These are phyloP conservation scores for Ambrosia hybrid DNA, from an alignment of 140 eudicot species.

Conservation along the genomic window DNA sequence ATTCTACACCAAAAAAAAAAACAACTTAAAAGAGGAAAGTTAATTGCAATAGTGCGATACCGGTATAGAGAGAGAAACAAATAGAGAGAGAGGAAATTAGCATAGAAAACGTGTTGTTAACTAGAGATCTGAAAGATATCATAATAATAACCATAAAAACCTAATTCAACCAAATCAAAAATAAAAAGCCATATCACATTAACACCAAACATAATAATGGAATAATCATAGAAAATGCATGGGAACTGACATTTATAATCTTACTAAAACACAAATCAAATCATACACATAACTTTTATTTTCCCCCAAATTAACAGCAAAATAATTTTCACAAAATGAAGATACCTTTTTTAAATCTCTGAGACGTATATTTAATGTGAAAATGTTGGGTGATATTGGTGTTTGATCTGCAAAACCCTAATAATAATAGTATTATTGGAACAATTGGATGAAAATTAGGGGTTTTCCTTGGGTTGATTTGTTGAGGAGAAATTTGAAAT, in stretches of 20 bases:
- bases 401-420: slow-evolving; percentile 34
- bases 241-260: no score
- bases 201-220: no score
- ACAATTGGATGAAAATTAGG: slow-evolving; percentile 20
- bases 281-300: no score
- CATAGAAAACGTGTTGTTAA: slow-evolving; percentile 20
- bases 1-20: neutral
- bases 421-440: neutral
- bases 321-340: no score
- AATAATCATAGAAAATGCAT: no score
- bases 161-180: slow-evolving; percentile 12
- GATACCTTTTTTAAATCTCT: no score
- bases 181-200: no score
- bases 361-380: slow-evolving; percentile 19
- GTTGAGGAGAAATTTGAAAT: slow-evolving; percentile 21
- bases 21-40: no score
- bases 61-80: neutral
- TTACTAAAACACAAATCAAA: no score
- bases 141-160: slow-evolving; percentile 19
- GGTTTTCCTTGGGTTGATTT: slow-evolving; percentile 1
- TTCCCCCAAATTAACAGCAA: no score
- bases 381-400: slow-evolving; percentile 14
- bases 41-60: neutral
- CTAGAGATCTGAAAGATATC: slow-evolving; percentile 17
- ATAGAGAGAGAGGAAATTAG: neutral